Conservation (phyloP, 2,329 filamentous ascomycete genomes). For the Arthroderma sp. region DNA sequence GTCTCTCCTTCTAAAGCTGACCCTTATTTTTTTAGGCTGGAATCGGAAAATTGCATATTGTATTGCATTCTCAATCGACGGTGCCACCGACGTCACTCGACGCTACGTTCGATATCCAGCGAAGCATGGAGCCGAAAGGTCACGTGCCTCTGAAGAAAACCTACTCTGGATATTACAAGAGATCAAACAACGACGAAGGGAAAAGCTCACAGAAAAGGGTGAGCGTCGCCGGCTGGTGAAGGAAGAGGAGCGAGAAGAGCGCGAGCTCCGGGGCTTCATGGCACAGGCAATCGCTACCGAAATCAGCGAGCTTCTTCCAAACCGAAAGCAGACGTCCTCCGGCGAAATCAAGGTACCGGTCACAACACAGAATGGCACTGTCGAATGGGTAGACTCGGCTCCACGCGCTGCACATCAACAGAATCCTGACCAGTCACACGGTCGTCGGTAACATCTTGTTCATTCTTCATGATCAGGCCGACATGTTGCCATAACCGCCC, state of each 20-base stretch:
- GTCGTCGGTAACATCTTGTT: constrained; percentile 17
- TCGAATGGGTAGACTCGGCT: constrained; percentile 20
- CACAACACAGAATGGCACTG: constrained; percentile 22
- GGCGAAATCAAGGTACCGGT: constrained; percentile 30
- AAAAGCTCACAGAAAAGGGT: constrained; percentile 66
- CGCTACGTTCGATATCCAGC: constrained; percentile 44
- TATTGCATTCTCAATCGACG: constrained; percentile 90
- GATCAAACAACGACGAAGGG: constrained; percentile 70
- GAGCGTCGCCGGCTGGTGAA: constrained; percentile 44
- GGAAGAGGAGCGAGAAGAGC: constrained; percentile 37
- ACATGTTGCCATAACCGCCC: background rate
- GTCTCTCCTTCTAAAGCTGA: constrained; percentile 1
- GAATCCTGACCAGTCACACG: constrained; percentile 21
- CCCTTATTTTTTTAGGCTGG: constrained; percentile 48
- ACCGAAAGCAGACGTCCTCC: constrained; percentile 10
- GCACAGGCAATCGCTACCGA: constrained; percentile 33
- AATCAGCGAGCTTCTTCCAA: constrained; percentile 30
- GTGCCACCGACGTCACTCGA: constrained; percentile 53
- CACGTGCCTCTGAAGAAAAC: constrained; percentile 73
- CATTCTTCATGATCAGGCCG: background rate
- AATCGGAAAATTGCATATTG: constrained; percentile 94
- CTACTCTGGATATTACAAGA: constrained; percentile 84
- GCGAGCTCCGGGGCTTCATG: constrained; percentile 33
- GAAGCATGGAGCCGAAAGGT: constrained; percentile 57
- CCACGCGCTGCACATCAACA: constrained; percentile 17